Evolutionary conservation across 2,329 filamentous ascomycete species (phyloP), one percentile per base, ranked within the genome.

Genomic region (Chalaropsis thielavioides): DNA sequence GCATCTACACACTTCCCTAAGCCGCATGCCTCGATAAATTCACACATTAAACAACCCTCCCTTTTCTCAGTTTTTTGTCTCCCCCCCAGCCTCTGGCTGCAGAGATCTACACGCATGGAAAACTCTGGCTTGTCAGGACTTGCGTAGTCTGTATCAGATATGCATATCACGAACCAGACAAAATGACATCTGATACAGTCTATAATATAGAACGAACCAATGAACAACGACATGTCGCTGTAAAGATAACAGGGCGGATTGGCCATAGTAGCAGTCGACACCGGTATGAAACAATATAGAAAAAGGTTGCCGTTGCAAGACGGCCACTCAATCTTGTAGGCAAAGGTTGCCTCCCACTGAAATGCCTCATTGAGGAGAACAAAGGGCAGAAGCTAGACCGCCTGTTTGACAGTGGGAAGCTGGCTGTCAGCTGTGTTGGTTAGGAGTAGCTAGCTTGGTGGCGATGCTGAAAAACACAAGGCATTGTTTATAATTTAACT

Each of bases 161-260:
- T 56, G 51, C 51, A 56, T 56, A 56, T 56, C 51, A 56, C 51
- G 51, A 56, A 56, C 51, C 51, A 35, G 51, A 27, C 15, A 56
- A 56, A 56, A 27, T 56, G 51, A 56, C 51, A 31, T 56, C 51
- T 56, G 51, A 56, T 56, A 56, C 51, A 56, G 27, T 35, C 24
- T 22, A 5, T 56, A 7, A 56, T 35, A 35, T 56, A 3, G 27
- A 35, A 56, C 51, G 51, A 17, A 31, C 51, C 51, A 56, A 56
- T 56, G 24, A 31, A 2, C 51, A 19, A 7, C 17, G 51, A n/a
- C 10, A 56, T 35, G 13, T 17, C 27, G 22, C 22, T 13, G 51
- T 31, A 56, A 35, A 24, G 27, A 35, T 35, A 31, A 24, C 13
- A 19, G 51, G 27, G 51, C 51, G 51, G 51, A 56, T 56, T 56